Evolutionary conservation across 306 rosid species (phyloP), one percentile per base, ranked within the genome.

Genomic region (Inga oerstediana): DNA sequence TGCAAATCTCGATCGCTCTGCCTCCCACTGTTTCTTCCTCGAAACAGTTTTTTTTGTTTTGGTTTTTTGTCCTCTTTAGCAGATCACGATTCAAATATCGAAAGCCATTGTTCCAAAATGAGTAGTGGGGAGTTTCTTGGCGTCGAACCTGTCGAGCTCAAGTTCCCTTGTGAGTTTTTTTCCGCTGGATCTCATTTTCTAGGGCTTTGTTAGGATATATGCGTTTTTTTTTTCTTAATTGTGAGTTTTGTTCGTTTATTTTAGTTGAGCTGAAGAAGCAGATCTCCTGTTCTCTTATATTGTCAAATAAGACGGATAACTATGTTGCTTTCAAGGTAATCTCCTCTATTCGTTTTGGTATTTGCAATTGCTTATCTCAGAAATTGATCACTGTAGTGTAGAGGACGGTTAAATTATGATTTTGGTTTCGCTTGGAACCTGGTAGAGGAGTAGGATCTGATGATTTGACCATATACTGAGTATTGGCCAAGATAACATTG

Each of bases 191-290:
- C 39, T 59, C 56, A 41, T 85, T 75, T 82, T 81, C 48, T 72
- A 44, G 77, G 83, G 72, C 85, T 88, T 75, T 37, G 27, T 2
- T 16, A 14, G 15, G 20, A 34, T 32, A 30, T 13, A 32, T 32
- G n/a, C 41, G 8, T 65, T 35, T 15, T 4, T 15, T 4, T 14
- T 12, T 64, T 64, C 32, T 80, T 20, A 22, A 11, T 72, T 44
- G 19, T 44, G 11, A 12, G 32, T 72, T 72, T 24, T 13, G 19
- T 72, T 72, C 14, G 5, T 43, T 44, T 72, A 27, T 34, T 45
- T 84, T 80, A 95, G 98, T 95, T 86, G 97, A 95, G 85, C 87
- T 95, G 90, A 95, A 83, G 93, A 93, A 90, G 88, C 97, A 93
- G 98, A 95, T 95, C 94, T 91, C 97, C 8, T 93, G 94, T 77